Conservation (phyloP, 257 asterid species). For the Apocynum venetum region DNA sequence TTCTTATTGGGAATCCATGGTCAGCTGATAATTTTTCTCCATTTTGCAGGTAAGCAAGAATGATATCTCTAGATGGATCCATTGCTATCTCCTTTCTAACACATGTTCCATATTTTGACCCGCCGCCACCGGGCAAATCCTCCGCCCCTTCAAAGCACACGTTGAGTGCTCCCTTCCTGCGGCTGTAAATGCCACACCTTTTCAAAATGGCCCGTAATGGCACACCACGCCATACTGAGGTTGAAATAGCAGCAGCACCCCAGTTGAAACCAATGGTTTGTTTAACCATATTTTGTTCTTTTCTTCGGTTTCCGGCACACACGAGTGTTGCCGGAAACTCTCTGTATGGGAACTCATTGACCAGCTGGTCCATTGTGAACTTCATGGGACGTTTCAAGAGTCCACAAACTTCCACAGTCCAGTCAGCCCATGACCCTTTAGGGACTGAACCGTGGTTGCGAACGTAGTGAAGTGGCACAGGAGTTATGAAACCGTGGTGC, state of each 20-base stretch:
- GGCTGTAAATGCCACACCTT: constrained; percentile 60
- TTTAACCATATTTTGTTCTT: constrained; percentile 87
- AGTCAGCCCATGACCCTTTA: constrained; percentile 48
- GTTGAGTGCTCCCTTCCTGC: constrained; percentile 48
- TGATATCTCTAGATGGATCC: constrained; percentile 76
- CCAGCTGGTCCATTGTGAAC: constrained; percentile 65
- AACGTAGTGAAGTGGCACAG: constrained; percentile 93
- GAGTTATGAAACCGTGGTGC: constrained; percentile 96
- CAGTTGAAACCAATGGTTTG: constrained; percentile 87
- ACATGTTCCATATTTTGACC: constrained; percentile 81
- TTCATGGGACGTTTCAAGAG: constrained; percentile 53
- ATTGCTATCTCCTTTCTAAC: constrained; percentile 61
- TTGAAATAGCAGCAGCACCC: constrained; percentile 86
- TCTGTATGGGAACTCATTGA: constrained; percentile 40
- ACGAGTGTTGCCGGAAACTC: constrained; percentile 82
- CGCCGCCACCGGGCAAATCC: constrained; percentile 91
- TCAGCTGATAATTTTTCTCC: constrained; percentile 71
- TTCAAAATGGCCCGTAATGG: constrained; percentile 56
- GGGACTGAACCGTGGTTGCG: constrained; percentile 96
- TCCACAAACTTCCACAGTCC: constrained; percentile 83
- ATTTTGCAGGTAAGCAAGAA: constrained; percentile 87
- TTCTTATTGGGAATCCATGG: constrained; percentile 82
- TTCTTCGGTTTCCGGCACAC: constrained; percentile 88
- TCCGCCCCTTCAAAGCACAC: constrained; percentile 93
- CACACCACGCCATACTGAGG: constrained; percentile 89